These are phyloP conservation scores for Rhodomyrtus tomentosa DNA, from an alignment of 345 rosid genomes.

Conservation along the genomic window DNA sequence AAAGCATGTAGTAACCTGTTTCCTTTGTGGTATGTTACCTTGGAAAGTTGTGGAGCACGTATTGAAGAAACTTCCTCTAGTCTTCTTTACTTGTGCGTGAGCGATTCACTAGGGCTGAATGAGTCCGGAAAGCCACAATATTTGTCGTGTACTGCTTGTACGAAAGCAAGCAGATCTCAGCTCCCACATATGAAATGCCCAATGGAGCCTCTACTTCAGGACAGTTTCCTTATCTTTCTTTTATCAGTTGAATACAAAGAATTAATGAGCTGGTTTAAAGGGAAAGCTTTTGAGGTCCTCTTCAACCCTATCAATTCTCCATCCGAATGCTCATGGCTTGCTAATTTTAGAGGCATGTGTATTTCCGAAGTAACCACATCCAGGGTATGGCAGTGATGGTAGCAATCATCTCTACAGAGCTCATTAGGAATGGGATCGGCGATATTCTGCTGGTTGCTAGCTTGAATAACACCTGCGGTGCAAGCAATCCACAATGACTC, in stretches of 20 bases:
- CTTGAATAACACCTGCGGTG: background rate
- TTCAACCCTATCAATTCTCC: background rate
- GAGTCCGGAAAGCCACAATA: background rate
- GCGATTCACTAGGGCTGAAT: background rate
- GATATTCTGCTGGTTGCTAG: background rate
- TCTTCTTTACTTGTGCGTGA: background rate
- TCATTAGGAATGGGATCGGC: background rate
- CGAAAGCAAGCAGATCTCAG: background rate
- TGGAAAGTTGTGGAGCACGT: background rate
- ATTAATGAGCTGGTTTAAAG: background rate
- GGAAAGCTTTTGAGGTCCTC: background rate
- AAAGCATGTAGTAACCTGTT: background rate
- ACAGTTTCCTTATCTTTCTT: background rate
- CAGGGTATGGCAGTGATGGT: background rate
- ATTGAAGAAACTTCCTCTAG: background rate
- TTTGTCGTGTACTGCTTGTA: background rate
- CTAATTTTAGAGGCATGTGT: background rate
- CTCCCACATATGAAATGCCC: background rate
- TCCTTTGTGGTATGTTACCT: background rate
- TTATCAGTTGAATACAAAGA: background rate
- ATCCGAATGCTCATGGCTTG: background rate
- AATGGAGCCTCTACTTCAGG: background rate
- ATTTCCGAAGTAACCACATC: background rate
- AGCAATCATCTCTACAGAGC: background rate
- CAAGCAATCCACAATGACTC: background rate